These are phyloP conservation scores for Passalora sequoiae DNA, from an alignment of 2,329 filamentous ascomycete species.

Conservation along the genomic window DNA sequence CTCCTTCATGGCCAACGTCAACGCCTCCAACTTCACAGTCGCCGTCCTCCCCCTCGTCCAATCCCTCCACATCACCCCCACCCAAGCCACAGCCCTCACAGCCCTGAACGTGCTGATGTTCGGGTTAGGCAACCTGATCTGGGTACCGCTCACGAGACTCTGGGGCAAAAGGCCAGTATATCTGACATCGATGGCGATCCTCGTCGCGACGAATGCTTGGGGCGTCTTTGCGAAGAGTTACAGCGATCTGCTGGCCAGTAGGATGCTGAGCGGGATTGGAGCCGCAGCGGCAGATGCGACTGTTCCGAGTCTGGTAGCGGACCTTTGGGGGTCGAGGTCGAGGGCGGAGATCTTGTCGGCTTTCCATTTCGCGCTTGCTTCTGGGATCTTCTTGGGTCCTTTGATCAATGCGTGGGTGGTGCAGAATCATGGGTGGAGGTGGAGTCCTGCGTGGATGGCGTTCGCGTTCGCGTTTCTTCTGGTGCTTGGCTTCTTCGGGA, in stretches of 20 bases:
- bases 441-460: conserved; percentile 27
- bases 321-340: conserved; percentile 35
- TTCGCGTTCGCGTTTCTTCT: conserved; percentile 26
- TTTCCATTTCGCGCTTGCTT: conserved; percentile 35
- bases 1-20: conserved; percentile 39
- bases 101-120: conserved; percentile 30
- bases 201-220: conserved; percentile 36
- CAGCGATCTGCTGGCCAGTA: conserved; percentile 24
- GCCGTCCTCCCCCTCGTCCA: conserved; percentile 32
- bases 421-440: conserved; percentile 27
- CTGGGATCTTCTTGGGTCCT: conserved; percentile 37
- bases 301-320: conserved; percentile 34
- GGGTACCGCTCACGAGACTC: conserved; percentile 31
- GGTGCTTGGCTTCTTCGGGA: conserved; percentile 22
- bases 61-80: conserved; percentile 28
- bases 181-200: conserved; percentile 31
- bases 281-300: conserved; percentile 35
- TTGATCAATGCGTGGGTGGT: conserved; percentile 32
- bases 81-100: conserved; percentile 24
- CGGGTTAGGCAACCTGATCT: conserved; percentile 31
- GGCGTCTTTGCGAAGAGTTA: conserved; percentile 26
- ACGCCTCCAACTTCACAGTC: conserved; percentile 38
- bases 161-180: conserved; percentile 38
- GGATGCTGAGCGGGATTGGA: conserved; percentile 28
- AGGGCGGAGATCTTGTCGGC: conserved; percentile 38